Evolutionary conservation across 1,139 yeast genomes (phyloP).

Genomic region (Hyphopichia burtonii): DNA sequence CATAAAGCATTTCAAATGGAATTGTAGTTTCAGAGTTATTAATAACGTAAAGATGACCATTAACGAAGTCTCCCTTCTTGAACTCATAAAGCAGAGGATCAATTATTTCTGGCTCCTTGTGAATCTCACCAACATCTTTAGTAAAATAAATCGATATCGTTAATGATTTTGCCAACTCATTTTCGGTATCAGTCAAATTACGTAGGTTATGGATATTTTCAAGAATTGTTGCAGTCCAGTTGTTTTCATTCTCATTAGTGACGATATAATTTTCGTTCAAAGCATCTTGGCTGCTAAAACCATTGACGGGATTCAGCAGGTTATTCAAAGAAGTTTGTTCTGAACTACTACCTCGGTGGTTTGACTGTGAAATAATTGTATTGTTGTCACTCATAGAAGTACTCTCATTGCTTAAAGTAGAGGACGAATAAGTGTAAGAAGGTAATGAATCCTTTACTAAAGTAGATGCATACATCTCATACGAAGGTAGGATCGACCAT

Average conservation of each 20-base stretch:
- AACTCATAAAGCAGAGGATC: conserved; percentile 38
- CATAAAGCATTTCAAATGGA: conserved; percentile 43
- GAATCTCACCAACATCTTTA: conserved; percentile 31
- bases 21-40: conserved; percentile 26
- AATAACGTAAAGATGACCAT: conserved; percentile 34
- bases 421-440: no score
- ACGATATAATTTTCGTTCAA: conserved; percentile 15
- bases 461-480: conserved; percentile 4
- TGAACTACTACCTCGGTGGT: no score
- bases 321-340: no score
- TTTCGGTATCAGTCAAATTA: conserved; percentile 30
- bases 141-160: conserved; percentile 33
- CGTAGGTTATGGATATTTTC: conserved; percentile 38
- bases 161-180: conserved; percentile 26
- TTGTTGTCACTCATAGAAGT: no score
- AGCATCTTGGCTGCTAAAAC: no score
- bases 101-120: conserved; percentile 26
- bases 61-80: conserved; percentile 40
- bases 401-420: no score
- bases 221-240: conserved; percentile 40
- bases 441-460: conserved; percentile 5
- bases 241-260: conserved; percentile 32
- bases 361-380: no score
- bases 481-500: conserved; percentile 6
- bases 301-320: no score